Conservation (phyloP, 257 asterid genomes). For the Eustoma russellianum region DNA sequence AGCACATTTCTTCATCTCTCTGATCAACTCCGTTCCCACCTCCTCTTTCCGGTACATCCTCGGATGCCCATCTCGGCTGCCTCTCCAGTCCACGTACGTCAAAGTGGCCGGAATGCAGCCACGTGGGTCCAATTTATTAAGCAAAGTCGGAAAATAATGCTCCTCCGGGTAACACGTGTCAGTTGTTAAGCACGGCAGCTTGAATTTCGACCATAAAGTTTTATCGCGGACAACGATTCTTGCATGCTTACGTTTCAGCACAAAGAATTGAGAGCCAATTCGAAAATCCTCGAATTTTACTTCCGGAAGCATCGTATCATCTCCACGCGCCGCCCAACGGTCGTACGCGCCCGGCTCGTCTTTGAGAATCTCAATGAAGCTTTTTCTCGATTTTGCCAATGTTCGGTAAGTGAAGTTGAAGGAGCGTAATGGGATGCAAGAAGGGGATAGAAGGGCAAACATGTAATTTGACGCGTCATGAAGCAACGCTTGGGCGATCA, state of each 20-base stretch:
- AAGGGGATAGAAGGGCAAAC: slow-evolving; percentile 61
- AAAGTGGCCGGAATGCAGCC: slow-evolving; percentile 61
- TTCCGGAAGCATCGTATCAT: slow-evolving; percentile 53
- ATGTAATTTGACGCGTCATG: slow-evolving; percentile 51
- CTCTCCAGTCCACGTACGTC: slow-evolving; percentile 73
- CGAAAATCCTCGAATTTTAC: slow-evolving; percentile 48
- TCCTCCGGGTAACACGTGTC: slow-evolving; percentile 83
- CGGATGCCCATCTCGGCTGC: slow-evolving; percentile 52
- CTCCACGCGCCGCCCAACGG: slow-evolving; percentile 88
- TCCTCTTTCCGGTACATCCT: slow-evolving; percentile 32
- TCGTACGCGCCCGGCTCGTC: slow-evolving; percentile 56
- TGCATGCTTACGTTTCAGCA: slow-evolving; percentile 55
- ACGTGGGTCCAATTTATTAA: slow-evolving; percentile 57
- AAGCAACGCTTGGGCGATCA: slow-evolving; percentile 57
- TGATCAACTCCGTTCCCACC: slow-evolving; percentile 41
- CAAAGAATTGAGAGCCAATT: slow-evolving; percentile 79
- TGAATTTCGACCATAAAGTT: slow-evolving; percentile 59
- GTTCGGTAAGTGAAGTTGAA: slow-evolving; percentile 32
- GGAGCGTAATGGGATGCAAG: slow-evolving; percentile 58
- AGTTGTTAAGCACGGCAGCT: slow-evolving; percentile 36
- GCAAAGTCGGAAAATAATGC: slow-evolving; percentile 69
- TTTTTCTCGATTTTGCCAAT: slow-evolving; percentile 25
- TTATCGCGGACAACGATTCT: slow-evolving; percentile 40
- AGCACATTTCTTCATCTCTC: slow-evolving; percentile 14
- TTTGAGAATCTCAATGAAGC: slow-evolving; percentile 53